Percentiles rank a stretch among this genome's conserved stretches.
These are phyloP conservation scores for Aspergillus transmontanensis DNA, from an alignment of 2,329 filamentous ascomycete species.

Conservation along the genomic window DNA sequence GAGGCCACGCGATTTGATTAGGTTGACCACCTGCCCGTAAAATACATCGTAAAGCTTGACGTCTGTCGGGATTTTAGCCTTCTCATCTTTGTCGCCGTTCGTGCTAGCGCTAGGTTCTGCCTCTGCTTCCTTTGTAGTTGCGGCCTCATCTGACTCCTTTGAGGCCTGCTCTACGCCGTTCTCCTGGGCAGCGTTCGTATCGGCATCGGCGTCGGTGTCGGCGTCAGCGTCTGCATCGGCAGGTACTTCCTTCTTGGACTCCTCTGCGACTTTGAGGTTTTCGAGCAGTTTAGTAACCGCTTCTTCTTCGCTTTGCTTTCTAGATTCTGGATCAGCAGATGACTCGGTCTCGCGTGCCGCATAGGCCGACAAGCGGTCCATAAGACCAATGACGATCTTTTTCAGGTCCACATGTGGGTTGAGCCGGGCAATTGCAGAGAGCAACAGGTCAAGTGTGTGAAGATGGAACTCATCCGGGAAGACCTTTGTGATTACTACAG, in stretches of 20 bases:
- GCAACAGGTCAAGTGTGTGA: constrained; percentile 91
- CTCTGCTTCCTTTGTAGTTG: constrained; percentile 26
- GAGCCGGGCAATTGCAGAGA: constrained; percentile 86
- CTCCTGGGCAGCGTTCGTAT: constrained; percentile 34
- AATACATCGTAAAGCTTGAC: constrained; percentile 96
- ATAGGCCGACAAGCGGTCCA: constrained; percentile 94
- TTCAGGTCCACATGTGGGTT: constrained; percentile 98
- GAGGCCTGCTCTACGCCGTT: constrained; percentile 41
- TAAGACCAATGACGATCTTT: constrained; percentile 94
- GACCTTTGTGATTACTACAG: constrained; percentile 87
- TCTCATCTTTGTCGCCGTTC: constrained; percentile 32
- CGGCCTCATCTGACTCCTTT: constrained; percentile 27
- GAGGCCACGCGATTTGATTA: constrained; percentile 87
- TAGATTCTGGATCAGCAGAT: constrained; percentile 69
- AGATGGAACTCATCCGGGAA: constrained; percentile 99
- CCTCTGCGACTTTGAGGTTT: constrained; percentile 67
- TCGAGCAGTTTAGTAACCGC: constrained; percentile 78
- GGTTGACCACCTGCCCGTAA: constrained; percentile 90
- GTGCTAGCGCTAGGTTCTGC: constrained; percentile 37
- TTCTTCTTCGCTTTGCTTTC: constrained; percentile 78
- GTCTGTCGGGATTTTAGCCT: constrained; percentile 55
- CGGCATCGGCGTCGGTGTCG: constrained; percentile 38
- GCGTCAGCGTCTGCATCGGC: constrained; percentile 40
- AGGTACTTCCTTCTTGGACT: constrained; percentile 52
- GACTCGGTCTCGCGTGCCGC: constrained; percentile 83